Evolutionary conservation across 2,329 filamentous ascomycete genomes (phyloP).

Genomic region (Sporothrix globosa): DNA sequence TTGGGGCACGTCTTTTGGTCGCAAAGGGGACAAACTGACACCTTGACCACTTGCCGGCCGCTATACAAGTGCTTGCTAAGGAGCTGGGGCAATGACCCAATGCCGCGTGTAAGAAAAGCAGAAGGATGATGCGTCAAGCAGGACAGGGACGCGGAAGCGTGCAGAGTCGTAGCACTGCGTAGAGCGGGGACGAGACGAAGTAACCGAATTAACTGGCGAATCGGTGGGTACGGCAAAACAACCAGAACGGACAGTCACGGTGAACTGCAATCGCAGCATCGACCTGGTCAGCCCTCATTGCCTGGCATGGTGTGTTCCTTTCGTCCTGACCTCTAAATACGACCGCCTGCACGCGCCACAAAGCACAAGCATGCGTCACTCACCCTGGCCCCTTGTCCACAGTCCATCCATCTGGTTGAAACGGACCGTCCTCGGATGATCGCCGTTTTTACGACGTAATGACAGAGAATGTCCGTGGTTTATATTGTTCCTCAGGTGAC

Average conservation of each 20-base stretch:
- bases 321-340: conserved; percentile 10
- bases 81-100: not conserved
- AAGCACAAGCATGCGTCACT: not conserved
- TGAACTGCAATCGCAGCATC: not conserved
- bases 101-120: conserved; percentile 17
- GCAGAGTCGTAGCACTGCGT: conserved; percentile 22
- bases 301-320: conserved; percentile 1
- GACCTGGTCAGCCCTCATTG: not conserved
- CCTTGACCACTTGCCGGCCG: not conserved
- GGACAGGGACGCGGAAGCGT: not conserved
- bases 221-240: conserved; percentile 1
- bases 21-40: not conserved
- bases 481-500: not conserved
- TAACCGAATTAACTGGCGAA: conserved; percentile 8
- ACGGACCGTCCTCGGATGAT: conserved; percentile 5
- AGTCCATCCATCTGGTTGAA: conserved; percentile 3
- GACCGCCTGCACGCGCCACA: not conserved
- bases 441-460: not conserved
- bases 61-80: not conserved
- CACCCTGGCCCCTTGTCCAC: not conserved
- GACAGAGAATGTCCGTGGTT: conserved; percentile 1
- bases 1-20: not conserved
- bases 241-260: not conserved
- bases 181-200: conserved; percentile 21
- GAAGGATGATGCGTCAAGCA: conserved; percentile 2